phyloP scores from a whole-genome alignment of 768 basidiomycete genomes.

The Terana coerulea region DNA sequence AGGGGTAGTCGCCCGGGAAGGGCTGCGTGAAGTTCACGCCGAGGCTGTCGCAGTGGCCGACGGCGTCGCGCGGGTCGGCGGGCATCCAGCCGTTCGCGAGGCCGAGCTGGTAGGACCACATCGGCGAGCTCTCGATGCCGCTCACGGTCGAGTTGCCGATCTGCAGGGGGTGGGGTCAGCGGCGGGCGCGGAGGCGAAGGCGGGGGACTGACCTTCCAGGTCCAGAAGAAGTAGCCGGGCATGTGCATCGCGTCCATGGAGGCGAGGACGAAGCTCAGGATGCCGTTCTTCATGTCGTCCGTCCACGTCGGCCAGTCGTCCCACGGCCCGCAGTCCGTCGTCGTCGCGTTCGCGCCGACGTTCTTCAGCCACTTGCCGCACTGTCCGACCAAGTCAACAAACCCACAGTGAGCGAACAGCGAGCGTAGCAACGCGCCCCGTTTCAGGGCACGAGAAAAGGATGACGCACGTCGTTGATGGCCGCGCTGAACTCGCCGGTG shows the following conservation, averaged over 20 bases:
- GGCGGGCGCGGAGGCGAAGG: background rate
- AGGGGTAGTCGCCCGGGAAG: slow-evolving; percentile 53
- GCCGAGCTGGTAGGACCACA: slow-evolving; percentile 71
- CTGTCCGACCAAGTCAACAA: background rate
- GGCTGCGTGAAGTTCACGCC: slow-evolving; percentile 35
- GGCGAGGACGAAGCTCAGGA: slow-evolving; percentile 47
- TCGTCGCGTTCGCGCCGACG: slow-evolving; percentile 20
- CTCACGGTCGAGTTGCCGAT: slow-evolving; percentile 55
- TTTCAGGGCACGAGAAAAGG: background rate
- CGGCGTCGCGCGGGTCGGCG: slow-evolving; percentile 57
- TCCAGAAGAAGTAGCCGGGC: slow-evolving; percentile 70
- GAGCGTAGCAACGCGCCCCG: background rate
- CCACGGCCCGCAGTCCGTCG: slow-evolving; percentile 36
- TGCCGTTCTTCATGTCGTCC: slow-evolving; percentile 44
- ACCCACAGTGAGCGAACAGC: background rate
- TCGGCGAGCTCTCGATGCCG: slow-evolving; percentile 46
- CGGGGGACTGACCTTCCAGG: slow-evolving; percentile 57
- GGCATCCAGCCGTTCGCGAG: slow-evolving; percentile 80
- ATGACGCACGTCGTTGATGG: slow-evolving; percentile 43
- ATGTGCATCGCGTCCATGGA: slow-evolving; percentile 63
- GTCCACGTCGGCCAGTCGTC: slow-evolving; percentile 53
- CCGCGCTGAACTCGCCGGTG: slow-evolving; percentile 75
- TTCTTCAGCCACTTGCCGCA: slow-evolving; percentile 54
- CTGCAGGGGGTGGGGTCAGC: slow-evolving; percentile 20
- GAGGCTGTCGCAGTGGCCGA: slow-evolving; percentile 62